Conservation (phyloP, 768 basidiomycete species). For the Mycena epipterygia region DNA sequence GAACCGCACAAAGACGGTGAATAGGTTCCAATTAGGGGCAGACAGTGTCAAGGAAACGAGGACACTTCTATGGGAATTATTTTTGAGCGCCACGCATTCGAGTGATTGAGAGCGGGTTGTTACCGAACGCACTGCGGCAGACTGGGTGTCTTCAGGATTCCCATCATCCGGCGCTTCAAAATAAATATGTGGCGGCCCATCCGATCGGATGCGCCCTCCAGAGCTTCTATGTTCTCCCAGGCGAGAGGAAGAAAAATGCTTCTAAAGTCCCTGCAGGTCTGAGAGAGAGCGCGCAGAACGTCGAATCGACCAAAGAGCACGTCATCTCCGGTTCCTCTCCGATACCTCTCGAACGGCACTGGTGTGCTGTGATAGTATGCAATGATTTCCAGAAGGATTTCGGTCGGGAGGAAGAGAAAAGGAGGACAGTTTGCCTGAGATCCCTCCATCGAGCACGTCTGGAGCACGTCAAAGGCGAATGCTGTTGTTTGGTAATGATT, state of each 20-base stretch:
- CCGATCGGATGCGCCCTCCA: neutral
- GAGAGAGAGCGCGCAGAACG: conserved; percentile 20
- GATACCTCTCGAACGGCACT: conserved; percentile 11
- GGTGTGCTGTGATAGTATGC: conserved; percentile 15
- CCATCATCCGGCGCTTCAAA: conserved; percentile 14
- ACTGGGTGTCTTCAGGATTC: conserved; percentile 22
- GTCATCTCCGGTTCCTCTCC: neutral
- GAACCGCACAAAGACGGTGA: conserved; percentile 19
- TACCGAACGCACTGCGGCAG: conserved; percentile 20
- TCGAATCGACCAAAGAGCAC: conserved; percentile 15
- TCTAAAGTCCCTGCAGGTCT: conserved; percentile 13
- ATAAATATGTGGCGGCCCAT: neutral
- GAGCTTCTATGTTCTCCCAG: conserved; percentile 6
- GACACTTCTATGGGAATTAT: neutral
- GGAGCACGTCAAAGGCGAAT: no score
- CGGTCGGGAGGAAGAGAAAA: conserved; percentile 1
- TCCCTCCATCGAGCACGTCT: no score
- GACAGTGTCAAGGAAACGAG: conserved; percentile 8
- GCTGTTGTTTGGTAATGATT: no score
- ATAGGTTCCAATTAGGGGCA: neutral
- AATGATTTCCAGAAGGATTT: conserved; percentile 24
- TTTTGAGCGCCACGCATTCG: neutral
- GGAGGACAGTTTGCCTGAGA: neutral
- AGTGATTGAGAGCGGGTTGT: neutral
- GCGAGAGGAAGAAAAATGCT: conserved; percentile 4